These are phyloP conservation scores for Fragilariopsis cylindrus DNA, from an alignment of 108 stramenopile genomes.

Conservation along the genomic window DNA sequence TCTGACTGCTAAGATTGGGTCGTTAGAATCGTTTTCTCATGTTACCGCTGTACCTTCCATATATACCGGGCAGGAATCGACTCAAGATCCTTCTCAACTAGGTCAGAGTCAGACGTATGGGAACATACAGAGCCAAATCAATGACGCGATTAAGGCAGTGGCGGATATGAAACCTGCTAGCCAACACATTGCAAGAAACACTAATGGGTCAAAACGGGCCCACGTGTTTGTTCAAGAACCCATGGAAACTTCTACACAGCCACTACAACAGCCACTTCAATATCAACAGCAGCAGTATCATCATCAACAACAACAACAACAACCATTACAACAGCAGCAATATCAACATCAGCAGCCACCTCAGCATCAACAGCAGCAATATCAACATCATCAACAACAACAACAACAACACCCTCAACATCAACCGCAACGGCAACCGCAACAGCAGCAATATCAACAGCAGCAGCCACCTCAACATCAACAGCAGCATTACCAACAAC, in stretches of 20 bases:
- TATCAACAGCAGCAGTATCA: conserved; percentile 11
- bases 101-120: conserved; percentile 14
- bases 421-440: too few relatives aligned
- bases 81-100: conserved; percentile 3
- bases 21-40: conserved; percentile 7
- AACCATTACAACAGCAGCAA: too few relatives aligned
- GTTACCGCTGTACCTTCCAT: conserved; percentile 25
- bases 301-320: too few relatives aligned
- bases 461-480: too few relatives aligned
- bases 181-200: conserved; percentile 38
- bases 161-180: conserved; percentile 42
- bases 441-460: too few relatives aligned
- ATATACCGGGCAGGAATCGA: conserved; percentile 28
- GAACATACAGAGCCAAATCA: conserved; percentile 45
- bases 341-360: too few relatives aligned
- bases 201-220: conserved; percentile 45
- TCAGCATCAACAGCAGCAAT: too few relatives aligned
- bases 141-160: conserved; percentile 65
- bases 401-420: too few relatives aligned
- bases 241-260: conserved; percentile 1
- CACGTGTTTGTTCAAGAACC: conserved; percentile 30
- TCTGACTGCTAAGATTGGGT: conserved; percentile 13
- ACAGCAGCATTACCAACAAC: conserved; percentile 19
- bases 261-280: not conserved
- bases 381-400: too few relatives aligned